These are phyloP conservation scores for Pleurotus tuber-regium DNA, from an alignment of 768 basidiomycete genomes.

Conservation along the genomic window DNA sequence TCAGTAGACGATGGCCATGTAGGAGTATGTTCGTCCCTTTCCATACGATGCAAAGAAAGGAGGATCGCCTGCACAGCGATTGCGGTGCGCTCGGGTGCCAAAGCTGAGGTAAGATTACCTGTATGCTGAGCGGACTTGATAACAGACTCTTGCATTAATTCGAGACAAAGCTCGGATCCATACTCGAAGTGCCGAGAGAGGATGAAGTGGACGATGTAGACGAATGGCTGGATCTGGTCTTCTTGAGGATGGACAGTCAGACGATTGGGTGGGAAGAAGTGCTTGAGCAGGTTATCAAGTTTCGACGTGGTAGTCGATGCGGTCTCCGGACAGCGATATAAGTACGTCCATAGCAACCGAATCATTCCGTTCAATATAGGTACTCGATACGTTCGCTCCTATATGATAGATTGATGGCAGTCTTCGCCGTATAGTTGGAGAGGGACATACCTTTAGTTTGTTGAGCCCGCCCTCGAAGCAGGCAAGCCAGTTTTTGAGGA, in stretches of 20 bases:
- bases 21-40: constrained; percentile 68
- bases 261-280: constrained; percentile 77
- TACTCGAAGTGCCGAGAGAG: constrained; percentile 83
- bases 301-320: constrained; percentile 77
- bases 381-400: constrained; percentile 77
- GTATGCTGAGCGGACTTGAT: constrained; percentile 41
- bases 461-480: constrained; percentile 71
- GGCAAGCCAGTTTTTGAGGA: constrained; percentile 75
- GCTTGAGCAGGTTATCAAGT: constrained; percentile 69
- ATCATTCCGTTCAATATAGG: constrained; percentile 79
- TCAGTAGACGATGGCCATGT: constrained; percentile 78
- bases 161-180: constrained; percentile 77
- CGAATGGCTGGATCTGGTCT: constrained; percentile 73
- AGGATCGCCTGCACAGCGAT: constrained; percentile 78
- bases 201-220: constrained; percentile 78
- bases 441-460: constrained; percentile 70
- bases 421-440: not conserved
- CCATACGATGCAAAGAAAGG: constrained; percentile 66
- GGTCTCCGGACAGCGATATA: constrained; percentile 90
- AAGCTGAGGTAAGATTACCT: constrained; percentile 36
- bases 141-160: constrained; percentile 71
- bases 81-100: constrained; percentile 70
- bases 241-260: constrained; percentile 62
- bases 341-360: constrained; percentile 89
- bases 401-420: constrained; percentile 10